Evolutionary conservation across 192 early-diverging fungal genomes (phyloP), one percentile per base, ranked within the genome.

Genomic region (Haplosporangium gracile): DNA sequence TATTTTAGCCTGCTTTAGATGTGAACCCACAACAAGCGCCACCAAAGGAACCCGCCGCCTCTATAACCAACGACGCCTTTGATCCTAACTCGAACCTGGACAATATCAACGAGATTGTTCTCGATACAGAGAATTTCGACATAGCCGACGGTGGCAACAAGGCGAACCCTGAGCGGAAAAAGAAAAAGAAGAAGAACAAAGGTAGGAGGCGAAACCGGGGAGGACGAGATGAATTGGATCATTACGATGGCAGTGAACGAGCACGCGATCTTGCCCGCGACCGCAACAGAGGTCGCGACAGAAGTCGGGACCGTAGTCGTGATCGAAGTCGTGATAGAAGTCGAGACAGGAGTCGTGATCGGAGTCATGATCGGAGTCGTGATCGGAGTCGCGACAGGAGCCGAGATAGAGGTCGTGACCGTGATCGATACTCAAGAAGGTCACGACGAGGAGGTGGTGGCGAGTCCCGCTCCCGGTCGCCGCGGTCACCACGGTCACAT

Each of bases 41-140:
- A 42, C 34, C 63, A 39, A 39, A 40, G 24, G 43, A 32, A 34
- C 36, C 3, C 9, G 70, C 40, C 15, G 47, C 20, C 16, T 3
- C 16, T 2, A 60, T 11, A 26, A 24, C 29, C 13, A 53, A 47
- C 8, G 77, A 43, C 7, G 36, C 74, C 8, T 69, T 81, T 38
- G 36, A 43, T 42, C 51, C 75, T 11, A 43, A 60, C 16, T 63
- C 84, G 0, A 86, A 86, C 29, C 34, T 86, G 38, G 84, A 86
- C 70, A 72, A 86, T 40, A 86, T 86, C 72, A 86, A 86, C 49
- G 84, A 86, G 43, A 74, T 86, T 34, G 84, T 86, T 10, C 63
- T 86, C 22, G 84, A 86, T 20, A 86, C 79, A 11, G 84, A 86
- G 9, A 69, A 1, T 18, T 24, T 86, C 7, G 32, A 70, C 22